Base-by-base conservation (phyloP, 352 stramenopile species). In the Pythium utonaiense region DNA sequence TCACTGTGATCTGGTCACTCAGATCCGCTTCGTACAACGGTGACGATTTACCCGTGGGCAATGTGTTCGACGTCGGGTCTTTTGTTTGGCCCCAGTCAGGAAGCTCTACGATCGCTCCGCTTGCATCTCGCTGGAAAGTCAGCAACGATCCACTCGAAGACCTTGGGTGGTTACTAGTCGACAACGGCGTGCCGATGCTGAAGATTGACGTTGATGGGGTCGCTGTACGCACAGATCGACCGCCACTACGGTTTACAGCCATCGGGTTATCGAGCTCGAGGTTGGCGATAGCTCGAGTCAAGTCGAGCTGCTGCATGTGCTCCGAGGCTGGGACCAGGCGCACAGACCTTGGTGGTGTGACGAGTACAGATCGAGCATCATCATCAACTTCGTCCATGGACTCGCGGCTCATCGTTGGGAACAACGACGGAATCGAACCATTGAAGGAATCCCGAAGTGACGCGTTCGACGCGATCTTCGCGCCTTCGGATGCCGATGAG, bases 231-330 rank as follows among this genome's bases (percentile, higher is more conserved):
- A 74, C 72, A 12, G 77, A 77, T 31, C 57, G 78, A 13, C 77
- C 78, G 45, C 80, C 59, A 47, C 88, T 71, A 6, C 74, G 81
- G 45, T 75, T 67, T 14, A 89, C 87, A 14, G 81, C 79, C 64
- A 89, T 85, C 3, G 83, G 83, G 25, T 92, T 80, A 56, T 92
- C 83, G 13, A 92, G 48, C 58, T 92, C 83, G 59, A 92, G 58
- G 60, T 90, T 89, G 0, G 83, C 89, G 30, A 92, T 90, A 1
- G 83, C 83, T 19, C 77, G 77, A 14, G 80, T 78, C 17, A 92
- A 71, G 70, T 92, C 80, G 22, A 92, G 66, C 21, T 90, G 77
- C 53, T 92, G 83, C 73, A 88, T 92, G 48, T 92, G 83, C 27
- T 76, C 70, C 12, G 83, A 90, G 2, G 83, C 83, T 25, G 80